Evolutionary conservation across 371 early-diverging fungal species (phyloP), one percentile per base, ranked within the genome.

Genomic region (Mortierella sp.): DNA sequence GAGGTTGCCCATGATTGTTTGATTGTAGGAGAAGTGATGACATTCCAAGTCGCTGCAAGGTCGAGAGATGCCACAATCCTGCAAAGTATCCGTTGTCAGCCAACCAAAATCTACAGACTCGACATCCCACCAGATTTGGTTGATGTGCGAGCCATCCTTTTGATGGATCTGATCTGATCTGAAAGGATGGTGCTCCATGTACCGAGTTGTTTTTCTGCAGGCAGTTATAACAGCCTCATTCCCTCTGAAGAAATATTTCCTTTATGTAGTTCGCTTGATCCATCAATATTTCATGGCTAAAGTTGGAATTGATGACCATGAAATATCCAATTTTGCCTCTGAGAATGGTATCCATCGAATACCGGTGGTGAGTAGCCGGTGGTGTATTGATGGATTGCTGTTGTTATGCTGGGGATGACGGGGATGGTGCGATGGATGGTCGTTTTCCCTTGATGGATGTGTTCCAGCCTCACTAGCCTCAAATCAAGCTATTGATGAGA

Each of bases 401-500:
- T 24, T 24, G 3, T 6, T 54, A 24, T 16, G 22, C 16, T n/a
- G 5, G 28, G 8, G 55, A 55, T 55, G 18, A 22, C 45, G 26
- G 5, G 39, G 45, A 35, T 65, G 35, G 37, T 16, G 52, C 14
- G 58, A 70, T 63, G 70, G 64, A 63, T 63, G 55, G n/a, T 51
- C 35, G 28, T 14, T 22, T 4, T 47, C 58, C n/a, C 35, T n/a
- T 22, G 22, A 32, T 62, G 43, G 40, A 39, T 62, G 60, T 18
- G 6, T 40, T 24, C 40, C 59, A 57, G 71, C 39, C 71, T 71
- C 65, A 59, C 24, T 10, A 52, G 49, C 28, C 55, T 55, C 55
- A 26, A 55, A 55, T 28, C 28, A 55, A 55, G 52, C 55, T 55
- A 26, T 51, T 47, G 40, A 71, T 71, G 72, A 72, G 72, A 72